These are phyloP conservation scores for Neopestalotiopsis rosae DNA, from an alignment of 2,329 filamentous ascomycete species.

Conservation along the genomic window DNA sequence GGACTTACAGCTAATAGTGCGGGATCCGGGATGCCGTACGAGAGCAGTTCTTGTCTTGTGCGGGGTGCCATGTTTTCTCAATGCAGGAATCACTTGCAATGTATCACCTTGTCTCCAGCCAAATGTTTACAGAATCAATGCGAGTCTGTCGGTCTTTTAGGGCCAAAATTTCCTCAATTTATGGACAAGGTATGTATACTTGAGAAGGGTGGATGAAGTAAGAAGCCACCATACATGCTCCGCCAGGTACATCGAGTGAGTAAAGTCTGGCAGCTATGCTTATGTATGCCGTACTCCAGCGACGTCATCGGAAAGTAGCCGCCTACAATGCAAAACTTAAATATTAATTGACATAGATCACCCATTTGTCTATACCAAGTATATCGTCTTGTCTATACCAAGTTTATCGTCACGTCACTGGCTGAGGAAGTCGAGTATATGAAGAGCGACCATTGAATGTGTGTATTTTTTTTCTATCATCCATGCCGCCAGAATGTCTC, in stretches of 20 bases:
- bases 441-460: background rate
- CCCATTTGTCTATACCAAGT: background rate
- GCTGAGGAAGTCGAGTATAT: background rate
- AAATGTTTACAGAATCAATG: background rate
- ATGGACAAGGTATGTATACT: background rate
- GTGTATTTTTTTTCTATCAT: slow-evolving; percentile 5
- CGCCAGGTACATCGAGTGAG: background rate
- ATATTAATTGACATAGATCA: background rate
- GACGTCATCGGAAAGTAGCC: background rate
- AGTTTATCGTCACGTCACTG: background rate
- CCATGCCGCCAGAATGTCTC: background rate
- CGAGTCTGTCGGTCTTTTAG: background rate
- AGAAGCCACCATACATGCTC: background rate
- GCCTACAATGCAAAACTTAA: background rate
- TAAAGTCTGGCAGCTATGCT: background rate
- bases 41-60: slow-evolving; percentile 27
- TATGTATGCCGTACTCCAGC: background rate
- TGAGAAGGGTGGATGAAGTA: background rate
- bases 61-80: slow-evolving; percentile 25
- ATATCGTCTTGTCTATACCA: background rate
- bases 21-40: slow-evolving; percentile 29
- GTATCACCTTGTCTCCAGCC: background rate
- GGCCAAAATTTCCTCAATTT: no score
- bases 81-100: background rate
- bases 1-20: slow-evolving; percentile 27